Evolutionary conservation across 257 asterid genomes (phyloP).

Genomic region (Vinca minor): DNA sequence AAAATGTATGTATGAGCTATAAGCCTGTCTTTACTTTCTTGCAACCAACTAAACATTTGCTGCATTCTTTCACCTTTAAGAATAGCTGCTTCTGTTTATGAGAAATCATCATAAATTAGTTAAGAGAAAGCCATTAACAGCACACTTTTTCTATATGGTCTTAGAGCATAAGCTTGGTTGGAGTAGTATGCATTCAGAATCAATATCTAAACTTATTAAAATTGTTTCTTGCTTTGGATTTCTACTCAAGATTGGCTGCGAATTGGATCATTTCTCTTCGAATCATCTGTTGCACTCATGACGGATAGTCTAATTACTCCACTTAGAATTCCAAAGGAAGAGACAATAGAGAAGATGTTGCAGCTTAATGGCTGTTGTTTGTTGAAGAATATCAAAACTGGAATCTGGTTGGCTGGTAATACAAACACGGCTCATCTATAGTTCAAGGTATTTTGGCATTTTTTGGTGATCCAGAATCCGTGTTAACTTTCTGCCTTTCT

Average conservation of each 20-base stretch:
- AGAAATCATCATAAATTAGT: neutral
- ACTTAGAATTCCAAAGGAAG: slow-evolving; percentile 32
- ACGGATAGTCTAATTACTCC: slow-evolving; percentile 49
- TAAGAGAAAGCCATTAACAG: neutral
- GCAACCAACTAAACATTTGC: neutral
- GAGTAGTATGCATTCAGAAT: slow-evolving; percentile 3
- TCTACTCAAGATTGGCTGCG: slow-evolving; percentile 70
- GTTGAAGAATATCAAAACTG: slow-evolving; percentile 54
- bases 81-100: neutral
- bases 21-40: neutral
- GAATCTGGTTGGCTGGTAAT: slow-evolving; percentile 98
- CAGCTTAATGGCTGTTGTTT: slow-evolving; percentile 46
- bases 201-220: slow-evolving; percentile 11
- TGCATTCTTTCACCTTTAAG: neutral
- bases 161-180: neutral
- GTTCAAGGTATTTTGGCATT: neutral
- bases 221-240: neutral
- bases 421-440: slow-evolving; percentile 5
- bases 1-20: neutral
- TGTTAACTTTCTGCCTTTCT: neutral
- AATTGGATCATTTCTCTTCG: slow-evolving; percentile 72
- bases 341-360: slow-evolving; percentile 35
- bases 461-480: neutral
- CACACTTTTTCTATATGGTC: neutral
- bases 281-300: slow-evolving; percentile 59